Evolutionary conservation across 1,284 basidiomycete species (phyloP).

Genomic region (Fomitopsis pinicola): DNA sequence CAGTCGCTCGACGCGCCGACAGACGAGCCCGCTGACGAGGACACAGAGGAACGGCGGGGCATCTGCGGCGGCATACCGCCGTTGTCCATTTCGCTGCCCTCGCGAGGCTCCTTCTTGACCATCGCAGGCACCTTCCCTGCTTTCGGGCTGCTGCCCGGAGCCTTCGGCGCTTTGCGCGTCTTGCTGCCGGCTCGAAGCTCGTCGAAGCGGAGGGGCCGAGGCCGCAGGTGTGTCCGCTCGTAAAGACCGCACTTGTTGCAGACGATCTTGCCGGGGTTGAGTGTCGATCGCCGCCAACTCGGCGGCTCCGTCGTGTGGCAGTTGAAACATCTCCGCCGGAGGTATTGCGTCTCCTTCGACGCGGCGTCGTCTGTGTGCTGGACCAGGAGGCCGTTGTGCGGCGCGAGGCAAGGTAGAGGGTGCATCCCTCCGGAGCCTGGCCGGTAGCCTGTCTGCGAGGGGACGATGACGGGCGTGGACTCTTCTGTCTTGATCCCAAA

Average conservation of each 20-base stretch:
- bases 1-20: slow-evolving; percentile 58
- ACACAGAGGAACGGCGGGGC: slow-evolving; percentile 56
- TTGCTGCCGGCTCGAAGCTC: slow-evolving; percentile 79
- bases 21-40: slow-evolving; percentile 47
- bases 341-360: slow-evolving; percentile 82
- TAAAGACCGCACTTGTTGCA: slow-evolving; percentile 88
- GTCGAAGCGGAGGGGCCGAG: slow-evolving; percentile 77
- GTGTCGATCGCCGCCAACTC: slow-evolving; percentile 77
- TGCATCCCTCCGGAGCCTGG: slow-evolving; percentile 31
- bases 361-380: slow-evolving; percentile 86
- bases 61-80: slow-evolving; percentile 20
- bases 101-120: slow-evolving; percentile 63
- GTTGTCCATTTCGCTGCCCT: slow-evolving; percentile 32
- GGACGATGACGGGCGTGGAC: slow-evolving; percentile 49
- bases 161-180: slow-evolving; percentile 59
- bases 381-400: slow-evolving; percentile 58
- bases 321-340: slow-evolving; percentile 80
- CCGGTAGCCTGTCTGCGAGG: slow-evolving; percentile 48
- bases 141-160: slow-evolving; percentile 32
- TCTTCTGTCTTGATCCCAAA: slow-evolving; percentile 64
- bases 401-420: slow-evolving; percentile 43
- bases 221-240: slow-evolving; percentile 77
- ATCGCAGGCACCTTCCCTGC: slow-evolving; percentile 32
- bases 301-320: slow-evolving; percentile 86
- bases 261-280: slow-evolving; percentile 85